A percentile compares a stretch with the other conserved stretches of the same genome.
phyloP scores from a whole-genome alignment of 108 stramenopile species.

The Cyclotella baltica region DNA sequence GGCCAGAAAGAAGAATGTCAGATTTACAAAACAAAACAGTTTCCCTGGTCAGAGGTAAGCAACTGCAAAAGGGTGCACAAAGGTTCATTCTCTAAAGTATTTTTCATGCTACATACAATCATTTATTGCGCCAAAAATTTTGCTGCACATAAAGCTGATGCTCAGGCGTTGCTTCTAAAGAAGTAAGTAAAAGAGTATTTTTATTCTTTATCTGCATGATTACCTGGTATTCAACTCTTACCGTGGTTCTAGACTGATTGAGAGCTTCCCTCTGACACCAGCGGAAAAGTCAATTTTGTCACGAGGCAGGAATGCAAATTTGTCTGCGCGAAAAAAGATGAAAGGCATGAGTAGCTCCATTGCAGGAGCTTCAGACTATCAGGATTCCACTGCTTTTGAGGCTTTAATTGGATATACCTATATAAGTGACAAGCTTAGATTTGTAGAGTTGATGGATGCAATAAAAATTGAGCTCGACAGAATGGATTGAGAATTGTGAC shows the following conservation, averaged over 20 bases:
- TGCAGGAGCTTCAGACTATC: slow-evolving; percentile 66
- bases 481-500: slow-evolving; percentile 22
- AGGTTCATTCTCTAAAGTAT: background rate
- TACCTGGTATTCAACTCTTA: background rate
- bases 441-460: slow-evolving; percentile 70
- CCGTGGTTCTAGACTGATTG: slow-evolving; percentile 35
- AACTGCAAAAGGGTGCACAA: no score
- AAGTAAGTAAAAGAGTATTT: slow-evolving; percentile 25
- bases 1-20: slow-evolving; percentile 78
- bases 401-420: slow-evolving; percentile 85
- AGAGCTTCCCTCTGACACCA: slow-evolving; percentile 59
- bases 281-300: slow-evolving; percentile 67
- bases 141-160: slow-evolving; percentile 66
- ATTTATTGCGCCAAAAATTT: background rate
- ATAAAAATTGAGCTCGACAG: slow-evolving; percentile 44
- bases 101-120: slow-evolving; percentile 7
- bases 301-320: slow-evolving; percentile 81
- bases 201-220: background rate
- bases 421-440: slow-evolving; percentile 67
- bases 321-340: slow-evolving; percentile 46
- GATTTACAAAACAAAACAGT: slow-evolving; percentile 79
- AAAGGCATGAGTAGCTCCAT: slow-evolving; percentile 44
- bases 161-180: slow-evolving; percentile 71
- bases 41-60: slow-evolving; percentile 76
- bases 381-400: slow-evolving; percentile 90